Percentiles rank a stretch among this genome's conserved stretches.
These are phyloP conservation scores for Jaapia argillacea DNA, from an alignment of 768 basidiomycete genomes.

Conservation along the genomic window DNA sequence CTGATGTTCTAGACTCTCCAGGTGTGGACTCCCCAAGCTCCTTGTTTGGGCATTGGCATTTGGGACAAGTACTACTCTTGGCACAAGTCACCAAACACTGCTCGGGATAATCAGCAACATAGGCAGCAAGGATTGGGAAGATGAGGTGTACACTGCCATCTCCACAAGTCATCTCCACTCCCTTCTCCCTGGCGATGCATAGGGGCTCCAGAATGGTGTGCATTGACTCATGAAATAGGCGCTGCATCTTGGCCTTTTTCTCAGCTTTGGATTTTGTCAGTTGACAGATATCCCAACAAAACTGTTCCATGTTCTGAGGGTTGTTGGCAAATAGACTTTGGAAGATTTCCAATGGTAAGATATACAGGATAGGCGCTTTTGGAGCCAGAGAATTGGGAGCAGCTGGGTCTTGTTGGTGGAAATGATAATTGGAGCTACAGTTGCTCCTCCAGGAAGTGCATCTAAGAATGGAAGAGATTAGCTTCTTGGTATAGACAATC, in stretches of 20 bases:
- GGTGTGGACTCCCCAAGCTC: too few relatives aligned
- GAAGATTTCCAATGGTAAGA: constrained; percentile 21
- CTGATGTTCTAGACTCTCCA: too few relatives aligned
- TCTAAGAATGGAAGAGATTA: too few relatives aligned
- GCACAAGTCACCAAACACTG: constrained; percentile 1
- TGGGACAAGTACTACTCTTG: background rate
- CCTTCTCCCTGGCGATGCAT: background rate
- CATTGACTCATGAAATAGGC: constrained; percentile 3
- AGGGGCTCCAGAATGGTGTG: constrained; percentile 2
- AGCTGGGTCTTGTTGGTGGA: constrained; percentile 21
- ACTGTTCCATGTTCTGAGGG: constrained; percentile 9
- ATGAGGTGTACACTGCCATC: constrained; percentile 1
- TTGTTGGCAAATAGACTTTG: constrained; percentile 10
- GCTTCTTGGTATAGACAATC: background rate
- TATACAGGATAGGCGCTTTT: constrained; percentile 23
- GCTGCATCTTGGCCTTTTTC: constrained; percentile 3
- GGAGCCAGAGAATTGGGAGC: constrained; percentile 15
- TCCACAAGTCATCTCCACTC: constrained; percentile 2
- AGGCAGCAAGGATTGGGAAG: constrained; percentile 1
- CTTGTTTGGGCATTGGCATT: constrained; percentile 1
- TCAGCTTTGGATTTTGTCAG: constrained; percentile 4
- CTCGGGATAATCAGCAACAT: constrained; percentile 5
- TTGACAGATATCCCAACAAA: constrained; percentile 19
- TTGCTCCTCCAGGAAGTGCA: constrained; percentile 8
- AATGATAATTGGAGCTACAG: constrained; percentile 17